phyloP scores from a whole-genome alignment of 225 moss, liverwort and hornwort genomes.

The Rhytidiadelphus loreus region DNA sequence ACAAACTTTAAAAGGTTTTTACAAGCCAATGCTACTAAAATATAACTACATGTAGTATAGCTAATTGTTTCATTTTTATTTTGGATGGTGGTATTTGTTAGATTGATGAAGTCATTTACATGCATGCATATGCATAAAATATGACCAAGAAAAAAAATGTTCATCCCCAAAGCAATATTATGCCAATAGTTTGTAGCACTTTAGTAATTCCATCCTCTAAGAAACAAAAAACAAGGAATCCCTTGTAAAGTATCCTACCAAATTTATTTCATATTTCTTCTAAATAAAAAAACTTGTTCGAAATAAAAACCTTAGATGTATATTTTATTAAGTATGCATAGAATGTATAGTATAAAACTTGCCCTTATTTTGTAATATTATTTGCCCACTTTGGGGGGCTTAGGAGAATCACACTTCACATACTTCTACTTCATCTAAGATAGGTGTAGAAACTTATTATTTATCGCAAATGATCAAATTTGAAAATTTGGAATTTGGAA shows the following conservation, averaged over 20 bases:
- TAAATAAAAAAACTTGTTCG: background rate
- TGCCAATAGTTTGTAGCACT: background rate
- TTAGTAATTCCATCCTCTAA: background rate
- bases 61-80: background rate
- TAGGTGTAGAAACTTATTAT: background rate
- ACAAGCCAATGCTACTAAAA: rapidly evolving
- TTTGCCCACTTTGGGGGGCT: rapidly evolving
- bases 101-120: background rate
- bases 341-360: rapidly evolving
- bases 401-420: rapidly evolving
- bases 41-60: no score
- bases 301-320: rapidly evolving
- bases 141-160: background rate
- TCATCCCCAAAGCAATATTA: rapidly evolving
- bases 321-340: background rate
- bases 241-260: no score
- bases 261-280: background rate
- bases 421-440: rapidly evolving
- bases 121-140: rapidly evolving
- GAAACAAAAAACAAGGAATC: rapidly evolving
- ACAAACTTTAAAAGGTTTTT: background rate
- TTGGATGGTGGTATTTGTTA: background rate
- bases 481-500: background rate
- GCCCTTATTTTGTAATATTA: rapidly evolving
- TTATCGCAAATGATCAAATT: rapidly evolving